These are phyloP conservation scores for Neurospora sp. DNA, from an alignment of 495 filamentous ascomycete genomes.

Conservation along the genomic window DNA sequence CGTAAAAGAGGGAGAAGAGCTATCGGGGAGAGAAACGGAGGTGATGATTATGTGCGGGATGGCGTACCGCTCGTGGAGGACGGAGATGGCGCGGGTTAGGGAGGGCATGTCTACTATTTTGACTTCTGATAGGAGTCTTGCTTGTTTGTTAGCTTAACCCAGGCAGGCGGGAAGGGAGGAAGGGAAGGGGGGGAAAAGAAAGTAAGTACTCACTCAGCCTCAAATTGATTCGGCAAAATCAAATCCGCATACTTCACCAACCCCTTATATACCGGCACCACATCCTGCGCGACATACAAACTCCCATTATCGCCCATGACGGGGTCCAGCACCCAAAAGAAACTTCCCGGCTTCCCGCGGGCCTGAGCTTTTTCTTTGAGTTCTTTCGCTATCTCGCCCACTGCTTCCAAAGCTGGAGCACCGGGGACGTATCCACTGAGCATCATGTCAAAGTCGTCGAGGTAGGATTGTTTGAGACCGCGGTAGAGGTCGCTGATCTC, in stretches of 20 bases:
- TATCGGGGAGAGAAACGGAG: conserved; percentile 45
- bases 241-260: conserved; percentile 74
- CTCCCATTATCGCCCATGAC: conserved; percentile 96
- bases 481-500: conserved; percentile 80
- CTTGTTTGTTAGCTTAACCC: neutral
- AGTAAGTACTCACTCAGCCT: conserved; percentile 89
- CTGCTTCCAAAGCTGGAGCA: conserved; percentile 69
- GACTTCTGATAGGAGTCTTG: conserved; percentile 68
- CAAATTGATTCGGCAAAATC: conserved; percentile 93
- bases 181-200: neutral
- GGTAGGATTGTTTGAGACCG: conserved; percentile 69
- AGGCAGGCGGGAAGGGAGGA: neutral
- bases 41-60: conserved; percentile 92
- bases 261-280: conserved; percentile 80
- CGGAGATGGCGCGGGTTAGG: conserved; percentile 61
- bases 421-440: conserved; percentile 83
- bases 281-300: conserved; percentile 81
- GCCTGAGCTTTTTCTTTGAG: conserved; percentile 54
- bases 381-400: conserved; percentile 73
- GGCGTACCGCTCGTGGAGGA: conserved; percentile 63
- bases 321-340: conserved; percentile 97
- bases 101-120: conserved; percentile 68
- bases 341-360: conserved; percentile 50
- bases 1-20: too few species aligned
- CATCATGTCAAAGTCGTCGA: conserved; percentile 83